These are phyloP conservation scores for Thermothielavioides terrestris DNA, from an alignment of 495 filamentous ascomycete genomes.

Conservation along the genomic window DNA sequence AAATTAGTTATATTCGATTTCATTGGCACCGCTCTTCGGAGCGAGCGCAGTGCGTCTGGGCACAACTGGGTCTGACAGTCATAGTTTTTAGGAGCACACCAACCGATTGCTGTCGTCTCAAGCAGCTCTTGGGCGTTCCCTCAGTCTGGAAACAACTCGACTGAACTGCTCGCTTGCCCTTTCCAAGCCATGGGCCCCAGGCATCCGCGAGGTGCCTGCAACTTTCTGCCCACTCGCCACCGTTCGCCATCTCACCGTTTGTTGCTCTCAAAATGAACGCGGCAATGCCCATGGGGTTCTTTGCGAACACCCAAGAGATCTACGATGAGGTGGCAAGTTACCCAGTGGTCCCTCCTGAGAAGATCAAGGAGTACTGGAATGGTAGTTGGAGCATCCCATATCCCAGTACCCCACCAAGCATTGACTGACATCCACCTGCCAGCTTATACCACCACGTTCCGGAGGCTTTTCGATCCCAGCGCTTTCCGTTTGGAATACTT, in stretches of 20 bases:
- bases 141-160: background rate
- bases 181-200: background rate
- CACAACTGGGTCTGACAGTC: no score
- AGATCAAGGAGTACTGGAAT: constrained; percentile 43
- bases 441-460: constrained; percentile 47
- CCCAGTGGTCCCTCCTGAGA: constrained; percentile 36
- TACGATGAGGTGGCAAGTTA: constrained; percentile 42
- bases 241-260: background rate
- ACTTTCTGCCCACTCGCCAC: background rate
- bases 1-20: no score
- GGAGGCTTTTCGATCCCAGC: constrained; percentile 43
- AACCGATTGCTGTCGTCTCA: no score
- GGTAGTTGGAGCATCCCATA: constrained; percentile 26
- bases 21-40: no score
- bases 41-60: no score
- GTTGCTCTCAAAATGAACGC: constrained; percentile 11
- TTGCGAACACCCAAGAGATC: constrained; percentile 37
- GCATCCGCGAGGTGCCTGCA: background rate
- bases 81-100: no score
- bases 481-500: constrained; percentile 47
- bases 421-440: constrained; percentile 8
- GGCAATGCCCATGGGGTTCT: constrained; percentile 28
- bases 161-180: background rate
- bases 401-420: background rate
- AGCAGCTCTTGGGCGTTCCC: no score